These are phyloP conservation scores for Flueggea neowawraea DNA, from an alignment of 441 rosid species.

Conservation along the genomic window DNA sequence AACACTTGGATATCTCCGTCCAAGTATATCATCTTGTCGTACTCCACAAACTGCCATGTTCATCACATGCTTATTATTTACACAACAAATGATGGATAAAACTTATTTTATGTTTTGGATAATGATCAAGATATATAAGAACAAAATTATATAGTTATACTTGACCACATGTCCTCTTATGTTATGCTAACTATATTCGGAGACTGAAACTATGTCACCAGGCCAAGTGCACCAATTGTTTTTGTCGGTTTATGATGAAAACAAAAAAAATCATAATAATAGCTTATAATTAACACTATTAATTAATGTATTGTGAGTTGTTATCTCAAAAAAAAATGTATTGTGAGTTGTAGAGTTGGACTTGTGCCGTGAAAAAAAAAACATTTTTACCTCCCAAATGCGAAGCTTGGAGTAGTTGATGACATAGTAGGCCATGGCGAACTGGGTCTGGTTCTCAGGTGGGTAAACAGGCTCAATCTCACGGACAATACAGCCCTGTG, in stretches of 20 bases:
- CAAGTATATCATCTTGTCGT: slow-evolving; percentile 71
- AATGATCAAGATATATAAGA: not conserved
- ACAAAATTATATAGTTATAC: no score
- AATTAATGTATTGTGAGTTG: not conserved
- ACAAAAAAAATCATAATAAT: no score
- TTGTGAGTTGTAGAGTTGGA: not conserved
- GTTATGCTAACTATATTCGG: no score
- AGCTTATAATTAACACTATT: not conserved
- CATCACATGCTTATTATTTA: not conserved
- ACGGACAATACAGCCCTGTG: slow-evolving; percentile 71
- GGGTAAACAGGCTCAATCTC: slow-evolving; percentile 65
- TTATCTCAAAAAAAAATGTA: no score
- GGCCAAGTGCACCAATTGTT: no score
- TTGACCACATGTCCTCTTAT: no score
- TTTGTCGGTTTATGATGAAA: no score
- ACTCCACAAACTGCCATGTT: slow-evolving; percentile 62
- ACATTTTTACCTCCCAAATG: slow-evolving; percentile 60
- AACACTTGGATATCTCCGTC: slow-evolving; percentile 90
- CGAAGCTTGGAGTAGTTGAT: slow-evolving; percentile 78
- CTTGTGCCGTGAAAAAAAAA: no score
- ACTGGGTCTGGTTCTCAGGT: slow-evolving; percentile 44
- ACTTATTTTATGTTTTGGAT: not conserved
- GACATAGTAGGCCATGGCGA: slow-evolving; percentile 68
- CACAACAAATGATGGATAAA: not conserved
- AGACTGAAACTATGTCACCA: no score